These are phyloP conservation scores for Secale cereale DNA, from an alignment of 176 grass and related monocot species.

Conservation along the genomic window DNA sequence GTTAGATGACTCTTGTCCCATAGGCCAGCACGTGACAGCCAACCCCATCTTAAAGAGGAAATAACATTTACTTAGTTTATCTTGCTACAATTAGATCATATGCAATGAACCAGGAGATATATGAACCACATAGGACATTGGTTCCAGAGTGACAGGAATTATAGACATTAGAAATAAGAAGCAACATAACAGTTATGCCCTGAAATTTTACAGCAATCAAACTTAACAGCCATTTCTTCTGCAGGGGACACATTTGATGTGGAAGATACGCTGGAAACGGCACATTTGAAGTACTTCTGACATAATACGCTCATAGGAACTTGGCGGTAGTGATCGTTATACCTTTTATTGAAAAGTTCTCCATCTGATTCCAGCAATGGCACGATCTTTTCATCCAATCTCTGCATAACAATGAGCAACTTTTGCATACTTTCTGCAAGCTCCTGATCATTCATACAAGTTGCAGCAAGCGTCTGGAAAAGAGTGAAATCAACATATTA, in stretches of 20 bases:
- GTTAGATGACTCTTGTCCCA: constrained; percentile 98
- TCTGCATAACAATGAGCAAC: constrained; percentile 91
- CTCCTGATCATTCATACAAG: constrained; percentile 86
- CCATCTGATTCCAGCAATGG: constrained; percentile 91
- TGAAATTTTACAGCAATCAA: neutral
- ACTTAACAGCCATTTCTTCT: neutral
- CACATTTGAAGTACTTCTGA: neutral
- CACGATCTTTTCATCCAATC: constrained; percentile 86
- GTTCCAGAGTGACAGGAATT: neutral
- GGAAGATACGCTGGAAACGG: neutral
- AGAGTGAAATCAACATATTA: constrained; percentile 13
- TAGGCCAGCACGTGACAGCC: constrained; percentile 86
- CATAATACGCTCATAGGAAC: constrained; percentile 18
- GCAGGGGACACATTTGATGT: neutral
- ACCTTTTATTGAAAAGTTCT: constrained; percentile 96
- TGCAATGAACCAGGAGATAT: constrained; percentile 13
- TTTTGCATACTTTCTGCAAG: constrained; percentile 93
- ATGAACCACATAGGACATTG: neutral
- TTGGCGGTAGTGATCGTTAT: constrained; percentile 1
- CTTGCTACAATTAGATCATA: constrained; percentile 12
- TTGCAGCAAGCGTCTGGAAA: constrained; percentile 77
- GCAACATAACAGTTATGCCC: neutral
- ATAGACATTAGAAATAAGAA: neutral
- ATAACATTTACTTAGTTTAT: constrained; percentile 23
- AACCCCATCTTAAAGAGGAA: constrained; percentile 82